A percentile compares a stretch with the other conserved stretches of the same genome.
These are phyloP conservation scores for Byssothecium circinans DNA, from an alignment of 2,329 filamentous ascomycete genomes.

Conservation along the genomic window DNA sequence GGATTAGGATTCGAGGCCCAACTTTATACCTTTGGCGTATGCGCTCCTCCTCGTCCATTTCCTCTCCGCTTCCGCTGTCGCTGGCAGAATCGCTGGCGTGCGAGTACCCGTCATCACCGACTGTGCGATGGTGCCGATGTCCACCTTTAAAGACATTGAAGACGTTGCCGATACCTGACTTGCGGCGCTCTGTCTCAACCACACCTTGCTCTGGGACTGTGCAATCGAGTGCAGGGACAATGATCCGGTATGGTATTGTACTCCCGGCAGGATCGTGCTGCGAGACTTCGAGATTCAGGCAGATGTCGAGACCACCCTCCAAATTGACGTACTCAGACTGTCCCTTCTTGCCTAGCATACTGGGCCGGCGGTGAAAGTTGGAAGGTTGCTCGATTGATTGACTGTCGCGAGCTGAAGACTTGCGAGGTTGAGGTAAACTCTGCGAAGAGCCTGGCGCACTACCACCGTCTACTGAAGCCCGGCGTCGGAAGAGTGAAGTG, in stretches of 20 bases:
- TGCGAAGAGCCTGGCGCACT: slow-evolving; percentile 29
- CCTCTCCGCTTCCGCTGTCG: slow-evolving; percentile 32
- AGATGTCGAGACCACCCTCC: slow-evolving; percentile 81
- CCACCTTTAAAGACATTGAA: slow-evolving; percentile 32
- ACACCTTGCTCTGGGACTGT: slow-evolving; percentile 18
- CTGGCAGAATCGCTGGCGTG: slow-evolving; percentile 21
- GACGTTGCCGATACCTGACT: slow-evolving; percentile 26
- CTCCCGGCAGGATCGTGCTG: slow-evolving; percentile 83
- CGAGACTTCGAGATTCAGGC: slow-evolving; percentile 85
- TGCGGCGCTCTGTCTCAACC: slow-evolving; percentile 26
- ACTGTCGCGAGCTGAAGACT: slow-evolving; percentile 12
- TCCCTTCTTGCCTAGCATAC: slow-evolving; percentile 46
- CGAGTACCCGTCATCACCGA: slow-evolving; percentile 40
- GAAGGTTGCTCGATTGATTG: slow-evolving; percentile 35
- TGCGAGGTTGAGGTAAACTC: slow-evolving; percentile 22
- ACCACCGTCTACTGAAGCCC: slow-evolving; percentile 33
- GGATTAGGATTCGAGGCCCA: slow-evolving; percentile 37
- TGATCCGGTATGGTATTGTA: slow-evolving; percentile 81
- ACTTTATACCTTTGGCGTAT: slow-evolving; percentile 37
- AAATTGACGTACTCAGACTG: slow-evolving; percentile 63
- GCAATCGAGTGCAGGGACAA: slow-evolving; percentile 74
- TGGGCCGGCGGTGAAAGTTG: slow-evolving; percentile 50
- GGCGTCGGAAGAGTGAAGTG: slow-evolving; percentile 37
- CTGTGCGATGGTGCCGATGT: slow-evolving; percentile 21
- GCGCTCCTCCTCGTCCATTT: slow-evolving; percentile 37